phyloP scores from a whole-genome alignment of 164 flowering plant species.

The Brasenia schreberi region DNA sequence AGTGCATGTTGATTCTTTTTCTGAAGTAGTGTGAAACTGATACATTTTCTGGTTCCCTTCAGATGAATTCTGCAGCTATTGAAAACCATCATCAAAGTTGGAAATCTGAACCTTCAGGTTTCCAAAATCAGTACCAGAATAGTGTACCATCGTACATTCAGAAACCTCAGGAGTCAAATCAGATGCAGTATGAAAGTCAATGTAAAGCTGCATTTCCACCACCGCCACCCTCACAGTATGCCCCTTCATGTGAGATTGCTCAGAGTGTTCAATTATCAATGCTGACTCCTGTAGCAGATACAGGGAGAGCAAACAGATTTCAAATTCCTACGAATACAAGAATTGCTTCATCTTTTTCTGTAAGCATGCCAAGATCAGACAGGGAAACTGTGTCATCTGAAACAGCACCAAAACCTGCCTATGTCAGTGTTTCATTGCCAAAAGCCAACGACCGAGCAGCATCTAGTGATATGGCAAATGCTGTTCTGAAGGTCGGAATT shows the following conservation, averaged over 20 bases:
- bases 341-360: conserved; percentile 64
- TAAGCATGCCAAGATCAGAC: conserved; percentile 36
- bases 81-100: conserved; percentile 46
- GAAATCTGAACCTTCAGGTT: conserved; percentile 42
- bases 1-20: background rate
- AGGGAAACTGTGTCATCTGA: conserved; percentile 37
- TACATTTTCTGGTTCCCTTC: conserved; percentile 4
- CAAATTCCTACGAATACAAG: conserved; percentile 95
- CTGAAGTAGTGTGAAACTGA: background rate
- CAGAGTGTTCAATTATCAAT: conserved; percentile 36
- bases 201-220: conserved; percentile 28
- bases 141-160: conserved; percentile 28
- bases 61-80: conserved; percentile 38
- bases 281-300: conserved; percentile 46
- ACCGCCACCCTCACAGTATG: conserved; percentile 28
- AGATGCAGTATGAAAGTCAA: conserved; percentile 29
- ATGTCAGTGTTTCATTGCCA: conserved; percentile 61
- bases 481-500: conserved; percentile 49
- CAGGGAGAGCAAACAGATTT: conserved; percentile 50
- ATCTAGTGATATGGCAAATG: conserved; percentile 39
- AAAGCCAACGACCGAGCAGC: conserved; percentile 26
- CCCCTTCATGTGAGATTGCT: conserved; percentile 35
- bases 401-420: conserved; percentile 60
- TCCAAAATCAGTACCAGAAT: conserved; percentile 32
- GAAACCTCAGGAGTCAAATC: conserved; percentile 37